Conservation (phyloP, 2,329 filamentous ascomycete genomes). For the Fusarium continuum region DNA sequence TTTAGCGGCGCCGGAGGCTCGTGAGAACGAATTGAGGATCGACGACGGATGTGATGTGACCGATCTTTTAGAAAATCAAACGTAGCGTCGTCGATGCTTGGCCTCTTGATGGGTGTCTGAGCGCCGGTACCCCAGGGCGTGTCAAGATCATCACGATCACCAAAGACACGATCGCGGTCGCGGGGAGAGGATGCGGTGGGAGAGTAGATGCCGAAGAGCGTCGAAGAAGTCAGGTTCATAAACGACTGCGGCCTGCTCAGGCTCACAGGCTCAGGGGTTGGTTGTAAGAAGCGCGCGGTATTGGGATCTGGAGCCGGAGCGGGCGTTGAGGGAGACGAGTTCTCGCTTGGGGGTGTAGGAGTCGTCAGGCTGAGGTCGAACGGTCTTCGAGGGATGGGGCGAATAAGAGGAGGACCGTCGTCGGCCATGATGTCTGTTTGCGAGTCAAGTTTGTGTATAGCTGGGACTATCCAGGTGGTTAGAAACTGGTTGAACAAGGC, state of each 20-base stretch:
- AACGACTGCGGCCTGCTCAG: slow-evolving; percentile 79
- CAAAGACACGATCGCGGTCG: slow-evolving; percentile 55
- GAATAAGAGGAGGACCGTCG: slow-evolving; percentile 65
- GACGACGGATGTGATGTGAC: slow-evolving; percentile 47
- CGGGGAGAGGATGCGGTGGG: slow-evolving; percentile 67
- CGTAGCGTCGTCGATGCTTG: slow-evolving; percentile 55
- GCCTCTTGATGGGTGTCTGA: slow-evolving; percentile 68
- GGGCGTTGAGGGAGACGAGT: slow-evolving; percentile 34
- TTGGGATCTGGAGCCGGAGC: slow-evolving; percentile 42
- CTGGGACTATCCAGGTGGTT: background rate
- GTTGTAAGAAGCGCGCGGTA: slow-evolving; percentile 51
- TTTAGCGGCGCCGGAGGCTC: slow-evolving; percentile 41
- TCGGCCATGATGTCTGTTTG: slow-evolving; percentile 48
- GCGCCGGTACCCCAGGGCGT: slow-evolving; percentile 84
- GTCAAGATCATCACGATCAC: slow-evolving; percentile 61
- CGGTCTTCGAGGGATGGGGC: slow-evolving; percentile 76
- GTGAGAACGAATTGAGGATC: slow-evolving; percentile 48
- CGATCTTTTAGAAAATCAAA: slow-evolving; percentile 56
- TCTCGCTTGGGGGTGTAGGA: slow-evolving; percentile 55
- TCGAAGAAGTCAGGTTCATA: slow-evolving; percentile 87
- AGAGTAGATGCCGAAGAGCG: slow-evolving; percentile 90
- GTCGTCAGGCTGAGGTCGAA: slow-evolving; percentile 68
- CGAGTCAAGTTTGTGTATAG: background rate
- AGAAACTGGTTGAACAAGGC: background rate
- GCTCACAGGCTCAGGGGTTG: slow-evolving; percentile 48